Base-by-base conservation (phyloP, 2,329 filamentous ascomycete genomes). In the Aureobasidium sp. region DNA sequence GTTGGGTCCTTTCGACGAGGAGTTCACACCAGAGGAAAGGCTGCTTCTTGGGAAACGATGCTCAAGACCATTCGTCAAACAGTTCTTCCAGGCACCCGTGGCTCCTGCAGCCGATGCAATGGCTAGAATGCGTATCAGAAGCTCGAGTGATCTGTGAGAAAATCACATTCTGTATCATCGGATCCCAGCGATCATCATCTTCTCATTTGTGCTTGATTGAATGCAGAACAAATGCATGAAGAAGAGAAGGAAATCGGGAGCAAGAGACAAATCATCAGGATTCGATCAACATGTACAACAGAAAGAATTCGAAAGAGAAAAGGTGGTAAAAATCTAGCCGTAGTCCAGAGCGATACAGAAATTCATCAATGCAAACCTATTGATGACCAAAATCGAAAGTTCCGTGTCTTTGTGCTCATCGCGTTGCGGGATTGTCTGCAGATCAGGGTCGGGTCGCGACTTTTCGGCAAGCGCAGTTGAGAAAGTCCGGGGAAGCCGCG, bases 401-500 rank as follows among this genome's bases (percentile, higher is more conserved):
- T 44, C 36, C 20, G 24, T 39, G 55, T 48, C 43, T 59, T 59
- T 29, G 43, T 47, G 32, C 20, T 59, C 17, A 34, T 29, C 3
- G 26, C 26, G 36, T 34, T 5, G 41, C n/a, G 39, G 32, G 12
- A 32, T 10, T 20, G 46, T 8, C 20, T 36, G 53, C 27, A 39
- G 53, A 41, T 46, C 53, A 57, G 53, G 53, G 53, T 57, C 52
- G 39, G 34, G 12, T 37, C 13, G 34, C 34, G 34, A 37, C 34
- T 37, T 37, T 37, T 37, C 4, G 34, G 50, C 50, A 46, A 46
- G 46, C 46, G 29, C 34, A 43, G 36, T 27, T 27, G 29, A 5
- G 32, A 56, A 46, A 59, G 34, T 59, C 55, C 15, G 55, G 55
- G 55, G 55, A 59, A 59, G 55, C 55, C 55, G 55, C 55, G 55